Base-by-base conservation (phyloP, 2,329 filamentous ascomycete species). In the Myriosclerotinia curreyana region DNA sequence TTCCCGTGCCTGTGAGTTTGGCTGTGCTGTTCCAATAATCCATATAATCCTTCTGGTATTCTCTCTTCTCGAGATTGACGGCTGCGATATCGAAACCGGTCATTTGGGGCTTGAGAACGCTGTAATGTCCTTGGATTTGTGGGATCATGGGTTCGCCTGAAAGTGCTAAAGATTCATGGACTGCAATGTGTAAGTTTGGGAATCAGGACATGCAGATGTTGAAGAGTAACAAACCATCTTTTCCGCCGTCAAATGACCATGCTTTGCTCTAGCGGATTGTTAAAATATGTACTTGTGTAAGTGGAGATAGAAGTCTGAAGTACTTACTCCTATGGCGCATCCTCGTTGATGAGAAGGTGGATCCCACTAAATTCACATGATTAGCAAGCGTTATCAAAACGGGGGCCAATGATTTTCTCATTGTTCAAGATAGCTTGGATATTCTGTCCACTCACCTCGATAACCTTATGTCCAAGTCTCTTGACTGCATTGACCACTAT, bases 41-140 rank as follows among this genome's bases (percentile, higher is more conserved):
- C 73, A 85, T 60, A 67, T 88, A 88, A 22, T 78, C 74, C 65
- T 82, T 82, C 69, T 86, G 83, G 58, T 80, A 83, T 34, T 81
- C 77, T 1, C 85, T 77, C 65, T 84, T 84, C 20, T 75, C 73
- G 2, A 86, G 73, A 7, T 86, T 87, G 42, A 69, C 65, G 22
- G 63, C 67, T 20, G 69, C 67, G 14, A 74, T 74, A 20, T 72
- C 62, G 31, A 54, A 80, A 68, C 69, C 64, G 14, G 74, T 50
- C 59, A 76, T 56, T 64, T 69, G 48, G 28, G 68, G 64, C 64
- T 81, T 76, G 1, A 77, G 65, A 2, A 70, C 67, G 15, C 67
- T 68, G 60, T 70, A 74, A 9, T 60, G 25, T 8, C 62, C 34
- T 25, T 59, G 14, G 17, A 74, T 65, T 56, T 68, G 67, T 17